phyloP scores from a whole-genome alignment of 2,329 filamentous ascomycete genomes.

The Sarocladium kiliense region DNA sequence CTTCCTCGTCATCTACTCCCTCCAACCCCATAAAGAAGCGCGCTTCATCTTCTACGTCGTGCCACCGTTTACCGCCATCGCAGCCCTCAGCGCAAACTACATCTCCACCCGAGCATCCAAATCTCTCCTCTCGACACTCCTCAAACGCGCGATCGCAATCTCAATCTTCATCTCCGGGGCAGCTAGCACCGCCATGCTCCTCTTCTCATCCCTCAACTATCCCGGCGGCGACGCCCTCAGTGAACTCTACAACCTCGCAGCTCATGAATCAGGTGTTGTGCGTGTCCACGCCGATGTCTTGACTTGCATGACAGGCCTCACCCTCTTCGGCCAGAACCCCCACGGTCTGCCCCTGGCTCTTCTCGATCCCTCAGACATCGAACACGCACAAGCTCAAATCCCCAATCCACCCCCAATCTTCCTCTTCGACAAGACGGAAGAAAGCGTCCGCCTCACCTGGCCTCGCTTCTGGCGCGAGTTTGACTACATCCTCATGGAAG shows the following conservation, averaged over 20 bases:
- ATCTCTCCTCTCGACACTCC: constrained; percentile 46
- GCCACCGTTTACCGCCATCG: constrained; percentile 72
- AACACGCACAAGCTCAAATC: constrained; percentile 11
- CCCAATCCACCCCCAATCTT: constrained; percentile 21
- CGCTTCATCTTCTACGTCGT: constrained; percentile 90
- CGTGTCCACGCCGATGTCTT: constrained; percentile 59
- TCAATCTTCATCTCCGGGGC: constrained; percentile 58
- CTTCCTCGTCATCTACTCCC: constrained; percentile 76
- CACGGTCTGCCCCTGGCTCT: constrained; percentile 30
- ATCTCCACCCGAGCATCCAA: constrained; percentile 64
- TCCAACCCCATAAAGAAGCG: constrained; percentile 93
- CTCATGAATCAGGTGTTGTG: constrained; percentile 22
- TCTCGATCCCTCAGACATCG: constrained; percentile 11
- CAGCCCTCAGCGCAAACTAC: constrained; percentile 67
- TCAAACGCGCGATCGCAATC: constrained; percentile 48
- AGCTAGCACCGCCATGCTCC: constrained; percentile 62
- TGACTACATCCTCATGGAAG: constrained; percentile 57
- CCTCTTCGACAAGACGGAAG: constrained; percentile 60
- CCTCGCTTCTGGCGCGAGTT: constrained; percentile 58
- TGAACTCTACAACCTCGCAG: constrained; percentile 37
- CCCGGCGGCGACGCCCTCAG: constrained; percentile 78
- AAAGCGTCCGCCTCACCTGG: constrained; percentile 34
- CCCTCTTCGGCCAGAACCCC: constrained; percentile 55
- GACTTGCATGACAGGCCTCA: constrained; percentile 67
- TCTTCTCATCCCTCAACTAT: constrained; percentile 85